Base-by-base conservation (phyloP, 305 asterid species). In the Plantago coronopus region DNA sequence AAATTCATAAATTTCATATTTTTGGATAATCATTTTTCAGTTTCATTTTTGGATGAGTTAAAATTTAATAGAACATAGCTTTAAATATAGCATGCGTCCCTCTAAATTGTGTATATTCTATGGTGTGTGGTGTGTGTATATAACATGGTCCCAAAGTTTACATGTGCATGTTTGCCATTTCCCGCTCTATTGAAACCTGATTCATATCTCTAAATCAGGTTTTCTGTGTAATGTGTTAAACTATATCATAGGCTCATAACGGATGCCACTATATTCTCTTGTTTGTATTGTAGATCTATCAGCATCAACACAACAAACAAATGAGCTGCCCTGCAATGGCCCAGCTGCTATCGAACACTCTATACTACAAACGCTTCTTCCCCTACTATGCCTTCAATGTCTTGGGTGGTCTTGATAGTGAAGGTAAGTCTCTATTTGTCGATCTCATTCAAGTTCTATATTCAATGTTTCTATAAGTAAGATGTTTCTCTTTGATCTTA, bases 281-380 rank as follows among this genome's bases (percentile, higher is more conserved):
- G 11, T 53, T 59, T 57, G 63, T 59, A 43, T 46, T 62, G 23
- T 57, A 90, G 97, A 64, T 69, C 55, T 91, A 91, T 70, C 95
- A 91, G 79, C 98, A 91, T 57, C 98, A 91, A 56, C 98, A 57
- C 5, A 58, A 74, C 73, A 77, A 80, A 72, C 83, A 80, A 69
- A 80, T 80, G 86, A 77, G 86, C 79, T 80, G 86, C 67, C 98
- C 94, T 73, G 98, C 95, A 48, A 88, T 91, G 95, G 98, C 95
- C 42, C 98, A 91, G 73, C 70, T 88, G 49, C 91, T 88, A 44
- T 88, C 98, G 17, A 88, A 86, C 58, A 88, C 96, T 29, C 81
- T 88, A 42, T 88, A 91, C 77, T 88, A 78, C 86, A 91, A 88
- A 68, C 91, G 96, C 53, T 91, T 91, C 82, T 88, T 88, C 86